phyloP scores from a whole-genome alignment of 176 grass and related monocot species.

The Bromus sterilis region DNA sequence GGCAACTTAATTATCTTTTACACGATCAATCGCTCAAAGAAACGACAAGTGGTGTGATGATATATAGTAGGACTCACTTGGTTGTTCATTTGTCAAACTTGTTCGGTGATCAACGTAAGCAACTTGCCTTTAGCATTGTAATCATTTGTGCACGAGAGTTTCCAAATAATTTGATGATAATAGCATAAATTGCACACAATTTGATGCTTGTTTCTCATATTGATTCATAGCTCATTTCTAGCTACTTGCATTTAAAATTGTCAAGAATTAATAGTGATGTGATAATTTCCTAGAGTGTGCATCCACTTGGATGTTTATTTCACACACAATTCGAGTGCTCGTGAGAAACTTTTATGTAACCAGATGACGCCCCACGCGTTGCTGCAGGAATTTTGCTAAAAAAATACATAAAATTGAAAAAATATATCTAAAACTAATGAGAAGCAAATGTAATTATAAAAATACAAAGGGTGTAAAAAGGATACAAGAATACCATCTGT shows the following conservation, averaged over 20 bases:
- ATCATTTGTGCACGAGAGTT: not conserved
- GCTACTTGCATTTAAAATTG: not conserved
- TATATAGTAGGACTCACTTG: not conserved
- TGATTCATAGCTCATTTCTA: not conserved
- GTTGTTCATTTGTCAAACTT: not conserved
- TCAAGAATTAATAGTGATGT: not conserved
- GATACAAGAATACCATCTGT: too few species aligned
- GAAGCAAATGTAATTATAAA: too few species aligned
- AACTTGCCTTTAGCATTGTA: not conserved
- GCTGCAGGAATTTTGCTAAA: too few species aligned
- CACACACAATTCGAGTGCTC: not conserved
- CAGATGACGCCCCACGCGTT: too few species aligned
- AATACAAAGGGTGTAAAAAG: too few species aligned
- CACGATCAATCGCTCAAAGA: not conserved
- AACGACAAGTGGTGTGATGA: not conserved
- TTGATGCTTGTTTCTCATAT: not conserved
- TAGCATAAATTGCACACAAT: not conserved
- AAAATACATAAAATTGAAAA: too few species aligned
- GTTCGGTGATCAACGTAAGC: not conserved
- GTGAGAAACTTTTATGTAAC: not conserved
- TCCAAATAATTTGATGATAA: not conserved
- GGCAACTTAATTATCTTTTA: too few species aligned
- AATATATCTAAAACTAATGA: too few species aligned
- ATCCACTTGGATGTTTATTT: not conserved
- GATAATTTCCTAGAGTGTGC: not conserved